Base-by-base conservation (phyloP, 139 green algal genomes). In the Pseudopediastrum boryanum region DNA sequence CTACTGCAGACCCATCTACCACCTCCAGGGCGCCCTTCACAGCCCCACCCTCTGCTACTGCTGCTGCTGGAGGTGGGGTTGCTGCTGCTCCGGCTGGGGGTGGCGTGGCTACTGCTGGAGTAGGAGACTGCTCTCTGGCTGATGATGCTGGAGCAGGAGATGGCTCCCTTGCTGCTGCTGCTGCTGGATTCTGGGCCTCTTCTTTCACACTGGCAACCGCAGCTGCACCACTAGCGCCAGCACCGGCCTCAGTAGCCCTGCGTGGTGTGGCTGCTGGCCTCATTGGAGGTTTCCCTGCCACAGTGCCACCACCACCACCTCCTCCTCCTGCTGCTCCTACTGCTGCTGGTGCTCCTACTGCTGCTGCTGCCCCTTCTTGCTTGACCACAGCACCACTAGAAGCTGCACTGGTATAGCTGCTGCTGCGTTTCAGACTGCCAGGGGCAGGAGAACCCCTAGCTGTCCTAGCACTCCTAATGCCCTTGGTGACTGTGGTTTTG, bases 381-480 rank as follows among this genome's bases (percentile, higher is more conserved):
- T n/a, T n/a, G n/a, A n/a, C n/a, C n/a, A n/a, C n/a, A n/a, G n/a
- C n/a, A n/a, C n/a, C n/a, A n/a, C n/a, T n/a, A n/a, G n/a, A n/a
- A n/a, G n/a, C 48, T 58, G 48, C 48, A 58, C 21, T 16, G 48
- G 48, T 21, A 58, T 21, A 58, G 8, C 42, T 69, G 19, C 68
- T 58, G 66, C 66, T 74, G 66, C n/a, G n/a, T n/a, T n/a, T n/a
- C n/a, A n/a, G n/a, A n/a, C 66, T 59, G 38, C 66, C 7, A 27
- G n/a, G 33, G 54, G 54, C 6, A 13, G 33, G 8, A 27, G 9
- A 65, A 13, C 48, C 48, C 21, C 48, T 21, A n/a, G n/a, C n/a
- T n/a, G n/a, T n/a, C n/a, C n/a, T n/a, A n/a, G n/a, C n/a, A n/a
- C n/a, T n/a, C n/a, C n/a, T n/a, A n/a, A n/a, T n/a, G n/a, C n/a